Evolutionary conservation across 257 asterid species (phyloP).

Genomic region (Asclepias syriaca): DNA sequence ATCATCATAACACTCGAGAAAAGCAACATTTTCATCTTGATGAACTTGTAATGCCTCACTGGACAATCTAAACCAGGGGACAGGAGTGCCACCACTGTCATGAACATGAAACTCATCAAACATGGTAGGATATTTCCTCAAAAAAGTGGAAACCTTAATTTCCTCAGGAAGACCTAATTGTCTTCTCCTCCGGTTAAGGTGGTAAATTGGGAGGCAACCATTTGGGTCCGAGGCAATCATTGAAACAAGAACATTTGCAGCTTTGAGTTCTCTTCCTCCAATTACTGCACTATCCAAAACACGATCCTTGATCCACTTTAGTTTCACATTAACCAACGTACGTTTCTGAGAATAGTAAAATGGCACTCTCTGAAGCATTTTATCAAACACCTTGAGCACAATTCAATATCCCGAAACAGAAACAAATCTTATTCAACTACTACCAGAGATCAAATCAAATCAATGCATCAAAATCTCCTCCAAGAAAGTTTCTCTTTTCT

Average conservation of each 20-base stretch:
- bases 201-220: constrained; percentile 54
- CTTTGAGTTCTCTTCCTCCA: constrained; percentile 51
- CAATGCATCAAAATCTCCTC: background rate
- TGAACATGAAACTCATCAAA: constrained; percentile 53
- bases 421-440: background rate
- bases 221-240: constrained; percentile 49
- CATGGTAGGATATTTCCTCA: constrained; percentile 73
- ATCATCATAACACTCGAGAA: constrained; percentile 39
- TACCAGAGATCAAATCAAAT: background rate
- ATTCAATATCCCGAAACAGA: background rate
- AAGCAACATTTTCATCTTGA: constrained; percentile 34
- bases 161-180: constrained; percentile 61
- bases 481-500: too few relatives aligned
- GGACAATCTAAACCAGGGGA: constrained; percentile 69
- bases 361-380: constrained; percentile 22
- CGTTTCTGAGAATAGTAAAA: constrained; percentile 46
- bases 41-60: constrained; percentile 40
- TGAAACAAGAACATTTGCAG: constrained; percentile 55
- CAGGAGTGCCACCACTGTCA: constrained; percentile 73
- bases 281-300: constrained; percentile 60
- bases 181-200: constrained; percentile 44
- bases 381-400: constrained; percentile 10
- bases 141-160: constrained; percentile 62
- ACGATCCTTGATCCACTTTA: constrained; percentile 74
- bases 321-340: constrained; percentile 71